A percentile compares a stretch with the other conserved stretches of the same genome.
Evolutionary conservation across 257 asterid genomes (phyloP).

Genomic region (Forsythia suspensa): DNA sequence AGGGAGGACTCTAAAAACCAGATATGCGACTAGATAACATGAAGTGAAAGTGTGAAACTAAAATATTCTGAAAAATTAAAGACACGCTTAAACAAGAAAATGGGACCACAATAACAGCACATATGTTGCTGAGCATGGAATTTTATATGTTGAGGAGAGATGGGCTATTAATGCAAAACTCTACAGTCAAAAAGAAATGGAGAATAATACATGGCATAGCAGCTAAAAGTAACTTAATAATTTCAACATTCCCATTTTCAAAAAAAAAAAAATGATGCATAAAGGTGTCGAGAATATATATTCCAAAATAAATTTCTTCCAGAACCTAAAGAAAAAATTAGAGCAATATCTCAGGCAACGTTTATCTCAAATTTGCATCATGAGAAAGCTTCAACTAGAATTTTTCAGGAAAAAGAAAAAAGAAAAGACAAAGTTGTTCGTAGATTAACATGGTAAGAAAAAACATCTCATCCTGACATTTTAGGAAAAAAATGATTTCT

Average conservation of each 20-base stretch:
- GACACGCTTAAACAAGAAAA: not conserved
- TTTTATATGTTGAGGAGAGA: not conserved
- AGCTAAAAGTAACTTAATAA: not conserved
- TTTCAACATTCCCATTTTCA: not conserved
- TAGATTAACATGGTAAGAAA: not conserved
- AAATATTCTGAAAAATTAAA: not conserved
- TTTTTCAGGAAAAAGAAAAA: not conserved
- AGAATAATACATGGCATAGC: not conserved
- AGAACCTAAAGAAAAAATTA: not conserved
- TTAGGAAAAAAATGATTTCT: not conserved
- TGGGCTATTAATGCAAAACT: not conserved
- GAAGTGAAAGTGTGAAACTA: not conserved
- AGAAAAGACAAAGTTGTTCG: not conserved
- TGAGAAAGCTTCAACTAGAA: conserved; percentile 8
- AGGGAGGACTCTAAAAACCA: not conserved
- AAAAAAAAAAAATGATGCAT: not conserved
- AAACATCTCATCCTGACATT: not conserved
- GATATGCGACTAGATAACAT: not conserved
- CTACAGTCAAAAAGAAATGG: not conserved
- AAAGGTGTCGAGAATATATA: conserved; percentile 4
- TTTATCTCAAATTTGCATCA: not conserved
- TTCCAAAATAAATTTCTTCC: conserved; percentile 1
- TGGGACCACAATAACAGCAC: not conserved
- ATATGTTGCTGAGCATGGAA: not conserved
- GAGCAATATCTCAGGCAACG: not conserved